phyloP scores from a whole-genome alignment of 1,139 yeast genomes.

The Yamadazyma spencermartinsiae region DNA sequence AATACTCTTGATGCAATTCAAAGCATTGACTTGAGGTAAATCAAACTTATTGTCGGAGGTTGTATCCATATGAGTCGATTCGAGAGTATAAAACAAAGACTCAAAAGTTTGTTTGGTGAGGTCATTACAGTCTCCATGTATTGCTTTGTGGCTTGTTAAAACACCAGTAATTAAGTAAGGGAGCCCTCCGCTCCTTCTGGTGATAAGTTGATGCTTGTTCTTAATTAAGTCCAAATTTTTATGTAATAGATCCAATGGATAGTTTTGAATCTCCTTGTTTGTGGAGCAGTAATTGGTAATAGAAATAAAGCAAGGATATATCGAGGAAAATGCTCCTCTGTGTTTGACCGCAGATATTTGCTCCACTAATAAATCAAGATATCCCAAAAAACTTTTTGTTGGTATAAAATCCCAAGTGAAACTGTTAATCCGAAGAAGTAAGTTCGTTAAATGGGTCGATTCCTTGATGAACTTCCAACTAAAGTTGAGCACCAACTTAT shows the following conservation, averaged over 20 bases:
- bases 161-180: slow-evolving; percentile 79
- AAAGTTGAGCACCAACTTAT: slow-evolving; percentile 63
- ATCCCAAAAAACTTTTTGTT: slow-evolving; percentile 23
- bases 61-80: no score
- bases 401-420: slow-evolving; percentile 5
- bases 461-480: slow-evolving; percentile 89
- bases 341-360: slow-evolving; percentile 79
- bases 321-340: slow-evolving; percentile 88
- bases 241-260: slow-evolving; percentile 57
- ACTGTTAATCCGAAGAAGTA: slow-evolving; percentile 28
- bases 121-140: slow-evolving; percentile 15
- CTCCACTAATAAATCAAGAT: slow-evolving; percentile 49
- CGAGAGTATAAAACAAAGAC: slow-evolving; percentile 48
- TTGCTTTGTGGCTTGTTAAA: slow-evolving; percentile 52
- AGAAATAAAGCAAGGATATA: slow-evolving; percentile 73
- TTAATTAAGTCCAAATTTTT: slow-evolving; percentile 54
- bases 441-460: slow-evolving; percentile 55
- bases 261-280: slow-evolving; percentile 26
- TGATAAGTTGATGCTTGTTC: slow-evolving; percentile 63
- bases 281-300: slow-evolving; percentile 55
- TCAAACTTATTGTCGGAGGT: slow-evolving; percentile 61
- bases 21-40: slow-evolving; percentile 90
- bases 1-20: slow-evolving; percentile 76
- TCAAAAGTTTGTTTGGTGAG: slow-evolving; percentile 51
- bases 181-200: slow-evolving; percentile 89